These are phyloP conservation scores for Euphrasia arctica DNA, from an alignment of 305 asterid species.

Conservation along the genomic window DNA sequence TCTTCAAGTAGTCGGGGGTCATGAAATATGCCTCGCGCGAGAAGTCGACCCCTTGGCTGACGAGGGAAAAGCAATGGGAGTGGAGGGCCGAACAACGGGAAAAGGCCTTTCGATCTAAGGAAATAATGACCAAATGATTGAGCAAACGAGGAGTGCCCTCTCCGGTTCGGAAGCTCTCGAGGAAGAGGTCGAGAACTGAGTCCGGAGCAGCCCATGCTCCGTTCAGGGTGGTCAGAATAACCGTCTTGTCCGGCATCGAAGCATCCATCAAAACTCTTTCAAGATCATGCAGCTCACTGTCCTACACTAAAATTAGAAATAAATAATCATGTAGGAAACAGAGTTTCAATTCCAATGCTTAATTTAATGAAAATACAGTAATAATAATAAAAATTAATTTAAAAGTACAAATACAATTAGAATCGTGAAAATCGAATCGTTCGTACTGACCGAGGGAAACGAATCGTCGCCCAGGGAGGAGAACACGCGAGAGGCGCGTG, in stretches of 20 bases:
- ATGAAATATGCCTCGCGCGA: slow-evolving; percentile 50
- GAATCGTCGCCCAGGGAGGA: neutral
- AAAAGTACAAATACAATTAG: no score
- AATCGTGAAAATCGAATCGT: no score
- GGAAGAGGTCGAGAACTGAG: slow-evolving; percentile 49
- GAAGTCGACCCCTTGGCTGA: slow-evolving; percentile 40
- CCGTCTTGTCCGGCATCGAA: slow-evolving; percentile 46
- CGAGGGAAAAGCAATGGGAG: slow-evolving; percentile 42
- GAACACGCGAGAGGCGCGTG: slow-evolving; percentile 8
- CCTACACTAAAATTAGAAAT: slow-evolving; percentile 28
- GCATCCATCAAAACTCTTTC: slow-evolving; percentile 44
- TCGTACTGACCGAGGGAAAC: slow-evolving; percentile 20
- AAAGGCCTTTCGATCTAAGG: slow-evolving; percentile 45
- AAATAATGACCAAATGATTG: slow-evolving; percentile 46
- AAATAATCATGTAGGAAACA: neutral
- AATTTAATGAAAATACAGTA: no score
- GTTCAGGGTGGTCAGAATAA: slow-evolving; percentile 46
- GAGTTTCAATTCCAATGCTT: neutral
- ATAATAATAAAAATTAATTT: no score
- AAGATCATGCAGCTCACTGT: slow-evolving; percentile 37
- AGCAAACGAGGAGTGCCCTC: slow-evolving; percentile 37
- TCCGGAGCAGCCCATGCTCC: slow-evolving; percentile 53
- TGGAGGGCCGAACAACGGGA: slow-evolving; percentile 40
- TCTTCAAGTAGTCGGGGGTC: slow-evolving; percentile 47
- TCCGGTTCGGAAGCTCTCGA: slow-evolving; percentile 49